Conservation (phyloP, 2,329 filamentous ascomycete genomes). For the Xylariaceae sp. region DNA sequence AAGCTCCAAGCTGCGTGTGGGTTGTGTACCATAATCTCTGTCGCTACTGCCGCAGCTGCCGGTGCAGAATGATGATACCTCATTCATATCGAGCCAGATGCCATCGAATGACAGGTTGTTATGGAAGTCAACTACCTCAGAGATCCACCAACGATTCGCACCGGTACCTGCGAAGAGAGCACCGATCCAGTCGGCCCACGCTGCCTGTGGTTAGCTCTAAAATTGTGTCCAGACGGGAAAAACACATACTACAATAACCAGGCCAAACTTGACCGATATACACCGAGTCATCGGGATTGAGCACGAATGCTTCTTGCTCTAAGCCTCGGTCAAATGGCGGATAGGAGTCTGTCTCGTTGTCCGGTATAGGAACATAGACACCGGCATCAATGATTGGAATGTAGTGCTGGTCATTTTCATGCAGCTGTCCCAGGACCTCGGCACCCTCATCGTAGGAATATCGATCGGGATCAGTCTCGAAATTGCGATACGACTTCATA, state of each 20-base stretch:
- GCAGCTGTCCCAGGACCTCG: constrained; percentile 58
- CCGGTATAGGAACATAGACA: constrained; percentile 65
- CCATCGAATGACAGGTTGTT: constrained; percentile 47
- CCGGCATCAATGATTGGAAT: constrained; percentile 72
- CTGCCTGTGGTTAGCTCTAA: constrained; percentile 28
- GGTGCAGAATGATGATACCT: constrained; percentile 61
- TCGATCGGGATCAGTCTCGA: constrained; percentile 56
- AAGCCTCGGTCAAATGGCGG: constrained; percentile 59
- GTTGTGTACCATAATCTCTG: constrained; percentile 21
- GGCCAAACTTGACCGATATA: constrained; percentile 69
- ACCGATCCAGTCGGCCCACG: constrained; percentile 68
- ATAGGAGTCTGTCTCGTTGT: constrained; percentile 63
- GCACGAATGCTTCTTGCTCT: constrained; percentile 49
- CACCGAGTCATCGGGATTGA: constrained; percentile 54
- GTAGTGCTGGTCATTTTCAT: constrained; percentile 63
- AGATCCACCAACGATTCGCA: constrained; percentile 65
- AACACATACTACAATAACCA: constrained; percentile 49
- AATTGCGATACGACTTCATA: constrained; percentile 60
- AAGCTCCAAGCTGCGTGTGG: background rate
- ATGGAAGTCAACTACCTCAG: constrained; percentile 57
- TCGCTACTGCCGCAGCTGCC: constrained; percentile 68
- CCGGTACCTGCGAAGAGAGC: constrained; percentile 57
- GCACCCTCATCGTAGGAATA: constrained; percentile 56
- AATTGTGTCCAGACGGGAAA: background rate
- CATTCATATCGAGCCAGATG: constrained; percentile 58